Evolutionary conservation across 139 green algal species (phyloP).

Genomic region (Chloropicon primus): DNA sequence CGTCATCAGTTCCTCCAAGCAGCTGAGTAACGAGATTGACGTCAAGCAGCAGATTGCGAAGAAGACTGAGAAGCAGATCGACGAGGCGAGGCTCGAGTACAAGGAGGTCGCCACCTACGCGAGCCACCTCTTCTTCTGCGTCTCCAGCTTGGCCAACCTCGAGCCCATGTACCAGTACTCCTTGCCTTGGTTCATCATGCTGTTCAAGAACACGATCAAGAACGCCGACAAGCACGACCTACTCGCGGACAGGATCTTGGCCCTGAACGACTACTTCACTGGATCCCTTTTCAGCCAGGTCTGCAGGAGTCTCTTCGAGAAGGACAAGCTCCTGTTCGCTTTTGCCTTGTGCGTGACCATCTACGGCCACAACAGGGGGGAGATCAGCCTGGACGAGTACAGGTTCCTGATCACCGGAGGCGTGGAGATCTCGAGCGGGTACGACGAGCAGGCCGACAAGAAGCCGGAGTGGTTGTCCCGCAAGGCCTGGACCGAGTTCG

Average conservation of each 20-base stretch:
- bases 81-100: constrained; percentile 43
- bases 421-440: neutral
- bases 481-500: constrained; percentile 33
- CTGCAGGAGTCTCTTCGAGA: constrained; percentile 56
- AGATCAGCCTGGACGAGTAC: constrained; percentile 5
- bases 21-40: constrained; percentile 51
- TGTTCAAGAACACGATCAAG: constrained; percentile 39
- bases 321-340: constrained; percentile 69
- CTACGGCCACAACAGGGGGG: constrained; percentile 28
- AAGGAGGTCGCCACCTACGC: constrained; percentile 50
- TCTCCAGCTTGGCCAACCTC: constrained; percentile 33
- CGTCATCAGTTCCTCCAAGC: constrained; percentile 61
- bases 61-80: constrained; percentile 52
- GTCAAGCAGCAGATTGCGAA: constrained; percentile 48
- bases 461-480: constrained; percentile 49
- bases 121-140: constrained; percentile 66
- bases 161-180: constrained; percentile 36
- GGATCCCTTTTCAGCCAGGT: constrained; percentile 3
- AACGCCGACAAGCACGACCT: constrained; percentile 21
- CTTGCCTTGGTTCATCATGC: constrained; percentile 55
- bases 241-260: constrained; percentile 34
- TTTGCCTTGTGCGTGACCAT: constrained; percentile 56
- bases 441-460: constrained; percentile 30
- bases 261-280: constrained; percentile 46
- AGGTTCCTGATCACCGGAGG: constrained; percentile 52